Percentiles rank a stretch among this genome's conserved stretches.
Evolutionary conservation across 2,329 filamentous ascomycete species (phyloP).

Genomic region (Calonectria leucothoes): DNA sequence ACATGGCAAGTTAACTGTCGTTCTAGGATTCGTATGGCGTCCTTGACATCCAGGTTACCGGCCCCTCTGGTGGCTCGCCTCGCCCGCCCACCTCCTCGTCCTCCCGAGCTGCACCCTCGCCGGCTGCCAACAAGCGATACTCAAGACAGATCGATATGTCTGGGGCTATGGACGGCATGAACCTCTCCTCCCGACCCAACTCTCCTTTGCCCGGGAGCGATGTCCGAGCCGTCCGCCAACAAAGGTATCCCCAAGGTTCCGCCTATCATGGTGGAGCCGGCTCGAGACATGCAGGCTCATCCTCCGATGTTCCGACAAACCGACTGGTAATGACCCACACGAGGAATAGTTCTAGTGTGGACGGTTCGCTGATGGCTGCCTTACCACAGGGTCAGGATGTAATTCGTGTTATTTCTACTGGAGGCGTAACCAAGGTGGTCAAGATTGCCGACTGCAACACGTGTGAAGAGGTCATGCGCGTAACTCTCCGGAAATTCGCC

Average conservation of each 20-base stretch:
- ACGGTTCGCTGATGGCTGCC: constrained; percentile 86
- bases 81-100: constrained; percentile 69
- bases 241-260: constrained; percentile 68
- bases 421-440: constrained; percentile 91
- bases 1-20: constrained; percentile 16
- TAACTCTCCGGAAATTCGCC: constrained; percentile 88
- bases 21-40: constrained; percentile 83
- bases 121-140: constrained; percentile 67
- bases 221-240: constrained; percentile 59
- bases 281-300: constrained; percentile 68
- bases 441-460: constrained; percentile 93
- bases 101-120: constrained; percentile 58
- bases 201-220: constrained; percentile 72
- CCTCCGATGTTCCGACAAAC: constrained; percentile 72
- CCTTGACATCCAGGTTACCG: constrained; percentile 73
- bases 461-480: constrained; percentile 91
- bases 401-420: constrained; percentile 93
- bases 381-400: constrained; percentile 88
- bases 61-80: constrained; percentile 53
- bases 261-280: constrained; percentile 59
- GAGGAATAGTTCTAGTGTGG: constrained; percentile 84
- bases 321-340: constrained; percentile 76
- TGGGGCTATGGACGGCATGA: constrained; percentile 58
- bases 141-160: constrained; percentile 69
- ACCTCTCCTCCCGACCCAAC: constrained; percentile 73